Evolutionary conservation across 2,329 filamentous ascomycete species (phyloP).

Genomic region (Leptoxyphium fumago): DNA sequence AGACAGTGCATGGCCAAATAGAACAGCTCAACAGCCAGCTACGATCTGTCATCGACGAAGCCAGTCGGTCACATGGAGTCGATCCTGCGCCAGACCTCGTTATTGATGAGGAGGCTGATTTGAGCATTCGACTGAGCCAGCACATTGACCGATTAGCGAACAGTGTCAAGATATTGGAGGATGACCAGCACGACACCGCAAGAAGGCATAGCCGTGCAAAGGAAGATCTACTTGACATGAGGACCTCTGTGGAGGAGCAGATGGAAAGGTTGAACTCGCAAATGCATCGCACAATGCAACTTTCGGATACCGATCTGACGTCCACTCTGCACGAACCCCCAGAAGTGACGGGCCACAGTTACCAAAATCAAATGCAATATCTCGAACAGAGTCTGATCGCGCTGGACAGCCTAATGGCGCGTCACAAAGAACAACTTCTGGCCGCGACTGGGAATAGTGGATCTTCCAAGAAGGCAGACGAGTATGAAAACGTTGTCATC

Average conservation of each 20-base stretch:
- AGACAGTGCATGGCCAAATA: conserved; percentile 15
- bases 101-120: conserved; percentile 6
- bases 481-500: conserved; percentile 39
- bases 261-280: conserved; percentile 17
- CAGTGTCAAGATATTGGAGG: conserved; percentile 13
- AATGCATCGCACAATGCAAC: conserved; percentile 22
- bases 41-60: conserved; percentile 16
- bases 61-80: conserved; percentile 13
- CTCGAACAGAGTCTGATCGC: conserved; percentile 44
- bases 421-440: conserved; percentile 15
- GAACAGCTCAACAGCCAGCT: conserved; percentile 20
- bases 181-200: conserved; percentile 15
- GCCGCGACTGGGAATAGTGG: conserved; percentile 8
- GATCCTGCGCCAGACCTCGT: conserved; percentile 10
- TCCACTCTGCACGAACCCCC: conserved; percentile 41
- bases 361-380: conserved; percentile 55
- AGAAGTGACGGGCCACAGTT: conserved; percentile 37
- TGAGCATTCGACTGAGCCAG: conserved; percentile 7
- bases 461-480: conserved; percentile 29
- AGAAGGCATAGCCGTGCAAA: conserved; percentile 11
- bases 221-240: conserved; percentile 4
- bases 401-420: conserved; percentile 17
- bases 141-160: conserved; percentile 13
- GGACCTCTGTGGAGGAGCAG: conserved; percentile 17
- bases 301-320: conserved; percentile 34